Base-by-base conservation (phyloP, 1,139 yeast species). In the Pichia sp. region DNA sequence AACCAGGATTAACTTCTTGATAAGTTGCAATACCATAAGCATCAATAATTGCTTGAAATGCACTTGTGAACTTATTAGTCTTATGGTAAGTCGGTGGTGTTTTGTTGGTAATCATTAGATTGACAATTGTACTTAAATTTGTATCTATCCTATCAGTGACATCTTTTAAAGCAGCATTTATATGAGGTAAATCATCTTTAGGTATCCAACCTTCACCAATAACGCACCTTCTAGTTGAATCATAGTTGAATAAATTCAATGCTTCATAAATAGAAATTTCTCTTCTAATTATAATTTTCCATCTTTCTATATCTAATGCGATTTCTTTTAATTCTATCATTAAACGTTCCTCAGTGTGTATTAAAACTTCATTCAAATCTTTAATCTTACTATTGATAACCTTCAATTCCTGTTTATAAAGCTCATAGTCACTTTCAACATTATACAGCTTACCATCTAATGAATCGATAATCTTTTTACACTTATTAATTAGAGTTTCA, bases 131-230 rank as follows among this genome's bases (percentile, higher is more conserved):
- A 29, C 90, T 87, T 33, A 83, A 70, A 43, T 78, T 79, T 32
- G 74, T 63, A 20, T 81, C 78, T 32, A 78, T 69, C 36, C 68
- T 62, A 46, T 76, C 81, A n/a, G 87, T 73, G 31, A 81, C 74
- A 45, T 73, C 75, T 48, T 78, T 69, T 30, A 87, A 62, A 4
- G 74, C 65, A 23, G 62, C 57, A 56, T 74, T 74, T 32, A 78
- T 66, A 8, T 59, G 50, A 6, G 64, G 62, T 31, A 82, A 60
- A 48, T 77, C 82, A 34, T 48, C 48, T 23, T 54, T 52, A n/a
- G 69, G 69, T 32, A 89, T 75, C 98, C 98, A 92, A 30, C 97
- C 99, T 69, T 92, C 98, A n/a, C 95, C 97, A 49, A 92, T 87
- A 46, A 92, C 70, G 50, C 95, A 85, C 57, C 92, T 78, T 65